Evolutionary conservation across 1,284 basidiomycete species (phyloP), one percentile per base, ranked within the genome.

Genomic region (Puccinia brachypodii): DNA sequence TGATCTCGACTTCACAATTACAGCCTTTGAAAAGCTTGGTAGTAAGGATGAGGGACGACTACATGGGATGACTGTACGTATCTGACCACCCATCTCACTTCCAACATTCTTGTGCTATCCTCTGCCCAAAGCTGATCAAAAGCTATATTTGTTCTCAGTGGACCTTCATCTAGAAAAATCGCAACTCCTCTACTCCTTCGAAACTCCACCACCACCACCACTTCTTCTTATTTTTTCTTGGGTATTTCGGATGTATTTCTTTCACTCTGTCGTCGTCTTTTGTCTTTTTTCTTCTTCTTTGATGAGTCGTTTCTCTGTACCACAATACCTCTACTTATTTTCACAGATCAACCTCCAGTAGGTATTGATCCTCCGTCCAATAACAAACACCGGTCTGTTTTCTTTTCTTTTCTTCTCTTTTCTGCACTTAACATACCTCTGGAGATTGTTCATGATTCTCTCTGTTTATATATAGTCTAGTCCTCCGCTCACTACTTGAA

Each of bases 1-100:
- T 91, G 83, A 90, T 25, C 85, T 90, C 80, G 89, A 89, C 84
- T 86, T 89, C 82, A 87, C 87, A 19, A 90, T 89, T 2, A 2
- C 86, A 11, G 90, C 90, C 4, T 92, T 92, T 86, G 3, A 84
- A 1, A 0, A 80, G 38, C 85, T 90, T 28, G 88, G 88, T 0
- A 83, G 85, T 82, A 69, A 83, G 14, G 75, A 83, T 44, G 62
- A 88, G n/a, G 92, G 92, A 44, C 90, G 91, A 82, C 85, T 92
- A 83, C 69, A 73, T 56, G 85, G 85, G 72, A 87, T 91, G 66
- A 85, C 83, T 19, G 77, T 80, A 44, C 72, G 77, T 36, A 53
- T 9, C 0, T 33, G 19, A 8, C 25, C 62, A 13, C 68, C 1
- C 6, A 25, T 71, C 68, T 22, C 31, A 16, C 3, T 11, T 11